phyloP scores from a whole-genome alignment of 345 rosid species.

The Eucalyptus melliodora region DNA sequence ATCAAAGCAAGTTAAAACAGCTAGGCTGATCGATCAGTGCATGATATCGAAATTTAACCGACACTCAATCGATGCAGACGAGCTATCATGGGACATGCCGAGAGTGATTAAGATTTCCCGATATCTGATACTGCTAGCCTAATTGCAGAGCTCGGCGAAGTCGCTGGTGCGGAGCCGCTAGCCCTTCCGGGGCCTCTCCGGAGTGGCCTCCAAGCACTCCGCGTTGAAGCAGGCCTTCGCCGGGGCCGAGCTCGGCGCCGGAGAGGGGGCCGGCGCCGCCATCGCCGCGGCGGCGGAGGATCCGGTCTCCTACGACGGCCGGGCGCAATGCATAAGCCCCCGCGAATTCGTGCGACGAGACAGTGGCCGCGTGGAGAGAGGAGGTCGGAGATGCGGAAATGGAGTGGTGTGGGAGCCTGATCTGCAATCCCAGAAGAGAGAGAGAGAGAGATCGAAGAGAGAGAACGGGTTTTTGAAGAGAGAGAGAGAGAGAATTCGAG shows the following conservation, averaged over 20 bases:
- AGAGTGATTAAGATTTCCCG: no score
- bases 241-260: not conserved
- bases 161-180: conserved; percentile 17
- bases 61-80: no score
- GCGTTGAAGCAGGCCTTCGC: conserved; percentile 54
- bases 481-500: not conserved
- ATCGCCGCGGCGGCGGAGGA: not conserved
- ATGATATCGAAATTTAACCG: not conserved
- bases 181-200: conserved; percentile 41
- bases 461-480: not conserved
- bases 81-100: no score
- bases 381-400: not conserved
- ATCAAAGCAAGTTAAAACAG: not conserved
- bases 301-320: not conserved
- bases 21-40: not conserved
- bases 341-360: not conserved
- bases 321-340: not conserved
- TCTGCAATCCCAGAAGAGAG: conserved; percentile 5
- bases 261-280: not conserved
- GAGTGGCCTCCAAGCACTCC: conserved; percentile 49
- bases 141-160: no score
- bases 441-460: not conserved
- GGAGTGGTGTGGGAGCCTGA: not conserved
- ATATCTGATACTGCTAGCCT: no score
- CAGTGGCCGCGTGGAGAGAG: not conserved